Conservation (phyloP, 2,329 filamentous ascomycete genomes). For the Phaeoacremonium minimum region DNA sequence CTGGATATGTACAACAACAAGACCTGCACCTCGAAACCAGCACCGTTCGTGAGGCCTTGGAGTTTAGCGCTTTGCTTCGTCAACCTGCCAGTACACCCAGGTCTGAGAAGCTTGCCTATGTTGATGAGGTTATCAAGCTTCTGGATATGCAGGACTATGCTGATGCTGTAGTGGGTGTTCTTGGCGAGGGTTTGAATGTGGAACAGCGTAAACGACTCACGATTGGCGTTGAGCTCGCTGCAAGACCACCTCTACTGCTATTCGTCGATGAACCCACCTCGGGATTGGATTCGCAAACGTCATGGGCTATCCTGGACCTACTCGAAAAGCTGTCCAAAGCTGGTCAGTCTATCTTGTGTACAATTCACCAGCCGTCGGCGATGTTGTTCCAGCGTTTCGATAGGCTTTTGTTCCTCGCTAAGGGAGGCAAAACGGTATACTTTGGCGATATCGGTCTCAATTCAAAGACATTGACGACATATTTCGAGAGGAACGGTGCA, state of each 20-base stretch:
- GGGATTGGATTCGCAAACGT: conserved; percentile 88
- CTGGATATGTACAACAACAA: conserved; percentile 88
- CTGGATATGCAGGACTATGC: conserved; percentile 88
- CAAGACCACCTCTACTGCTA: conserved; percentile 60
- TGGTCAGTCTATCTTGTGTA: conserved; percentile 92
- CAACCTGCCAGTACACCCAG: conserved; percentile 72
- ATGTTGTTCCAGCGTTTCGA: conserved; percentile 93
- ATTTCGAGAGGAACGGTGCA: conserved; percentile 60
- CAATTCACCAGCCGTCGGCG: conserved; percentile 94
- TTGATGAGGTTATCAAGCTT: conserved; percentile 85
- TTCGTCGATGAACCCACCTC: conserved; percentile 96
- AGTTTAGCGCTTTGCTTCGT: conserved; percentile 80
- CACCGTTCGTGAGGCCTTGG: conserved; percentile 83
- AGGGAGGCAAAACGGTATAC: conserved; percentile 75
- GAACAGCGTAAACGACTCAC: conserved; percentile 75
- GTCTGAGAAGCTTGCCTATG: conserved; percentile 79
- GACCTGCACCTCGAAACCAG: conserved; percentile 82
- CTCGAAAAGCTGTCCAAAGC: conserved; percentile 85
- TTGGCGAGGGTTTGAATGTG: conserved; percentile 77
- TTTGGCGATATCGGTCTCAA: conserved; percentile 65
- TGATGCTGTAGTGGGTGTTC: conserved; percentile 85
- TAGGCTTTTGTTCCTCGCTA: conserved; percentile 71
- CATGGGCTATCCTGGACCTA: conserved; percentile 85
- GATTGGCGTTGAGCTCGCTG: not conserved
- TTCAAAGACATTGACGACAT: conserved; percentile 43